These are phyloP conservation scores for Ananas comosus DNA, from an alignment of 176 grass and related monocot genomes.

Conservation along the genomic window DNA sequence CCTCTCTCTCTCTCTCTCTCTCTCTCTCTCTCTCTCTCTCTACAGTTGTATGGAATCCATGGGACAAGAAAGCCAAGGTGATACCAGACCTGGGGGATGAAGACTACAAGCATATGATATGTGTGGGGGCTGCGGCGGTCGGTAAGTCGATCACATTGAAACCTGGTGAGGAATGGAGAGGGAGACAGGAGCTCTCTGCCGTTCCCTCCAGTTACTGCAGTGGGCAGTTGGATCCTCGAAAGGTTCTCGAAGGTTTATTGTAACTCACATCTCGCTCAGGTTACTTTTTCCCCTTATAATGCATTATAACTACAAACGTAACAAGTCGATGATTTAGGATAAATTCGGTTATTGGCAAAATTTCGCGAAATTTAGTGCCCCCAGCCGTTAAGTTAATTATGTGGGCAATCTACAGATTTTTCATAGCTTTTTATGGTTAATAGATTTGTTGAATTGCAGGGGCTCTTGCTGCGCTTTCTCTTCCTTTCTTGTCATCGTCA, in stretches of 20 bases:
- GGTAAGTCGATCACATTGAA: constrained; percentile 59
- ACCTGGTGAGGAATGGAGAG: constrained; percentile 87
- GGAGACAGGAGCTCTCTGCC: constrained; percentile 42
- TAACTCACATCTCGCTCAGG: not conserved
- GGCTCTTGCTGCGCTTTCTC: too few species aligned
- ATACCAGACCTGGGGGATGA: constrained; percentile 67
- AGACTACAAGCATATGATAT: constrained; percentile 78
- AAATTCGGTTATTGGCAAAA: too few species aligned
- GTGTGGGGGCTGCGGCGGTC: constrained; percentile 62
- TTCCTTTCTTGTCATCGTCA: too few species aligned
- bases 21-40: constrained; percentile 1
- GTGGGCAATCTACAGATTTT: too few species aligned
- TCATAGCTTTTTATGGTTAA: too few species aligned
- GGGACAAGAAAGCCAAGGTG: constrained; percentile 83
- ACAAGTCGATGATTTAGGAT: too few species aligned
- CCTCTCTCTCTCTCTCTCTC: constrained; percentile 1
- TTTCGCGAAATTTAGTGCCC: too few species aligned
- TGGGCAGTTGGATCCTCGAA: constrained; percentile 56
- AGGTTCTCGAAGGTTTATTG: constrained; percentile 25
- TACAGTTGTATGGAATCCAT: constrained; percentile 85
- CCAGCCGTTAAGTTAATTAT: too few species aligned
- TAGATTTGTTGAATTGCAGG: too few species aligned
- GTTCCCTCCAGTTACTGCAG: constrained; percentile 87
- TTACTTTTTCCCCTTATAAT: not conserved
- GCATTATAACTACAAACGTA: too few species aligned